These are phyloP conservation scores for Sugiyamaella floridensis DNA, from an alignment of 805 yeast genomes.

Conservation along the genomic window DNA sequence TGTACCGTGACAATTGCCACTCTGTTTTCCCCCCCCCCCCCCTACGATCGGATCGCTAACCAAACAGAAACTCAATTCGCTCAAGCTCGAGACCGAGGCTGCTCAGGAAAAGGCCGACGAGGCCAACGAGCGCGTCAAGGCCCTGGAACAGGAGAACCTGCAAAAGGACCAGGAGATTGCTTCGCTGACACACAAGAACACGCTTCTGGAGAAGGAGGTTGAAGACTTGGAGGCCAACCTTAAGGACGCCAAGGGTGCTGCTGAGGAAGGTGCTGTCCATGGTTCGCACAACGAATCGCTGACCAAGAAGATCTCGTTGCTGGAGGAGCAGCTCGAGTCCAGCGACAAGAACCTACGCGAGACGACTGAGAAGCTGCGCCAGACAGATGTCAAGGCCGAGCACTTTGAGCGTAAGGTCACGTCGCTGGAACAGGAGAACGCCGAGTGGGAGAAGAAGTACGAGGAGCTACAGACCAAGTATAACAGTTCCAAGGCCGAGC, in stretches of 20 bases:
- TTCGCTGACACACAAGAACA: conserved; percentile 85
- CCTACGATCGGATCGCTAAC: background rate
- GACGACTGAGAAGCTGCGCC: conserved; percentile 89
- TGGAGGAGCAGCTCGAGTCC: conserved; percentile 87
- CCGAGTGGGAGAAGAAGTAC: conserved; percentile 80
- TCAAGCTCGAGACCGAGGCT: conserved; percentile 90
- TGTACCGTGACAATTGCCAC: too few relatives aligned
- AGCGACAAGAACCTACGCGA: conserved; percentile 87
- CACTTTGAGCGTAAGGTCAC: conserved; percentile 91
- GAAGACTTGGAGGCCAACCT: conserved; percentile 66
- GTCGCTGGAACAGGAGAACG: conserved; percentile 87
- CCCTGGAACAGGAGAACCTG: conserved; percentile 82
- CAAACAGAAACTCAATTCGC: conserved; percentile 68
- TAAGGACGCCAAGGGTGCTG: conserved; percentile 70
- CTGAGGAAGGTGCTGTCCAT: conserved; percentile 84
- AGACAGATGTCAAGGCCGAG: conserved; percentile 92
- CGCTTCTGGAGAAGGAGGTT: conserved; percentile 75
- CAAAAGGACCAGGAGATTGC: conserved; percentile 95
- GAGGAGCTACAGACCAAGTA: conserved; percentile 83
- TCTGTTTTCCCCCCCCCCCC: too few relatives aligned
- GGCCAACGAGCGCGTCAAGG: conserved; percentile 70
- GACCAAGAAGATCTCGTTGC: conserved; percentile 79
- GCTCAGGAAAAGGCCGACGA: conserved; percentile 98
- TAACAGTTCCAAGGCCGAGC: conserved; percentile 79
- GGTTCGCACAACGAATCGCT: conserved; percentile 85